phyloP scores from a whole-genome alignment of 208 protist genomes.

The Leishmania amazonensis region DNA sequence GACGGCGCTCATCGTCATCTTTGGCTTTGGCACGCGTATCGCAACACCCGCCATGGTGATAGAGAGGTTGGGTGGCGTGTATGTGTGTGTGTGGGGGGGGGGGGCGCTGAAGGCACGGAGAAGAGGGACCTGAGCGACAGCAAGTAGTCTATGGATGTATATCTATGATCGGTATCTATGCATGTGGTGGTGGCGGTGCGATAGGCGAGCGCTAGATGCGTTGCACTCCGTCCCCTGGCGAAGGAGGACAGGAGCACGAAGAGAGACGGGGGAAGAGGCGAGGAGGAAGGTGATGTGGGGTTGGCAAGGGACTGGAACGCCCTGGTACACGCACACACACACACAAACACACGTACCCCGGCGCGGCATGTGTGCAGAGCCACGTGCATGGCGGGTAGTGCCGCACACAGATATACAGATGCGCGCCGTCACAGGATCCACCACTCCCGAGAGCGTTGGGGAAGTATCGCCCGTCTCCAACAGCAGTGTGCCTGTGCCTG shows the following conservation, averaged over 20 bases:
- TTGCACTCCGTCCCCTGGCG: neutral
- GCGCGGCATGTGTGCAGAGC: neutral
- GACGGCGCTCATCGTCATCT: slow-evolving; percentile 63
- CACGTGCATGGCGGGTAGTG: neutral
- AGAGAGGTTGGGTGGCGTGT: neutral
- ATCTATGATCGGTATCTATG: neutral
- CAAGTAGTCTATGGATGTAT: neutral
- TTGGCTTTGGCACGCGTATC: slow-evolving; percentile 39
- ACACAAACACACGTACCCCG: neutral
- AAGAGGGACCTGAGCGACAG: neutral
- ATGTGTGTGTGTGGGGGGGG: too few species aligned
- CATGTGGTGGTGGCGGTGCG: neutral
- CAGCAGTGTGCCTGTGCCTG: neutral
- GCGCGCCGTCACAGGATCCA: neutral
- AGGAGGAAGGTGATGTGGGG: neutral
- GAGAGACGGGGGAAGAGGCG: neutral
- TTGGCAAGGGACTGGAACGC: neutral
- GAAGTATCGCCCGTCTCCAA: neutral
- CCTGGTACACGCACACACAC: neutral
- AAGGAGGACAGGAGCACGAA: neutral
- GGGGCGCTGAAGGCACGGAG: too few species aligned
- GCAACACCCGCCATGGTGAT: slow-evolving; percentile 24
- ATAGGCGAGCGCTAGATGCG: neutral
- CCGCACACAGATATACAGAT: neutral
- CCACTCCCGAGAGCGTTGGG: neutral